Evolutionary conservation across 2,329 filamentous ascomycete genomes (phyloP), one percentile per base, ranked within the genome.

Genomic region (Leptographium galeiforme): DNA sequence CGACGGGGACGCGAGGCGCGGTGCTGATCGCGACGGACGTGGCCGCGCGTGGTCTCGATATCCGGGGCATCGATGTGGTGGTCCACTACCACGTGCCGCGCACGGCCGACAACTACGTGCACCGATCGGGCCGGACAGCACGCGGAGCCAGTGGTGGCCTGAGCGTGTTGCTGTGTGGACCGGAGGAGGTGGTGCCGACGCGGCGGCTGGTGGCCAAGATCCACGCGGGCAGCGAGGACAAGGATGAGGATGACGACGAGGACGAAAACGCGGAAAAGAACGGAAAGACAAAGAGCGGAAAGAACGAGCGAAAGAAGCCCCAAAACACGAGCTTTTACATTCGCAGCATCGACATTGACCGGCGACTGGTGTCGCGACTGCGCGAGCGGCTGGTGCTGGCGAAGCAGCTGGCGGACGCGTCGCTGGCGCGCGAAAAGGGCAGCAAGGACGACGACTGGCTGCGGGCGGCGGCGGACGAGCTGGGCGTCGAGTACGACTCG

Each of bases 51-150:
- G 93, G 93, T 68, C 81, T 98, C 48, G 93, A 98, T 66, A 96
- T 98, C 61, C 85, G 87, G 47, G 81, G 83, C 38, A 89, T 97
- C 48, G 86, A 96, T 61, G 77, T 95, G 14, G 85, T 98, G 16
- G 72, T 98, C 18, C 93, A 98, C 69, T 98, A 98, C 70, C 91
- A 98, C 67, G 83, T 96, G 0, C 93, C 93, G 1, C 85, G 90
- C 54, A 77, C 89, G 1, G 93, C 93, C 38, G 91, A 97, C 66
- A 85, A 85, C 48, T 98, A 98, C 64, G 90, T 98, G 14, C 93
- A 98, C 65, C 84, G 93, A 30, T 96, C 93, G 1, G 93, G 93
- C 13, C 87, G 93, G 59, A 97, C 93, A 1, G 93, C 93, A 2
- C 87, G 93, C 63, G 91, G 87, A 4, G 79, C 84, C 19, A 79